Conservation (phyloP, 1,284 basidiomycete genomes). For the Lignosus rhinocerotis region DNA sequence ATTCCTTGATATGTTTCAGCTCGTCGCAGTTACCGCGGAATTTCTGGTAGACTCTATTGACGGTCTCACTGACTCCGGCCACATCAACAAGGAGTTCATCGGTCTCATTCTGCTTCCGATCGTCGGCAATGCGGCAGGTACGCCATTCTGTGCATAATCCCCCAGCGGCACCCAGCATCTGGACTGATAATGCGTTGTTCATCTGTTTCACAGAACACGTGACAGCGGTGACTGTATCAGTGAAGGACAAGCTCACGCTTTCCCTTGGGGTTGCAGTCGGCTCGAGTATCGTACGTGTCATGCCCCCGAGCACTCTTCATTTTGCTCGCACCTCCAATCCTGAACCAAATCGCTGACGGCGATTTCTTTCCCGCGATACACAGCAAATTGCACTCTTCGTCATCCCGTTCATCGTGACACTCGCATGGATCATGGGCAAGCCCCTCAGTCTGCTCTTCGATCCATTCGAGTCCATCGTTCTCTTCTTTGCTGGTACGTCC, state of each 20-base stretch:
- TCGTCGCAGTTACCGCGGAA: constrained; percentile 84
- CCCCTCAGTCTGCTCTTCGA: constrained; percentile 67
- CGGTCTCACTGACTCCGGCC: constrained; percentile 51
- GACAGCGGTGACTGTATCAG: constrained; percentile 85
- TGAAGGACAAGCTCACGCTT: constrained; percentile 78
- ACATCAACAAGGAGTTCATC: constrained; percentile 76
- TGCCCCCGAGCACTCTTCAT: constrained; percentile 1
- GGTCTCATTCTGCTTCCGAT: constrained; percentile 87
- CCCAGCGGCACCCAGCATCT: not conserved
- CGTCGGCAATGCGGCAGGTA: constrained; percentile 83
- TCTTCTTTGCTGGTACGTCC: constrained; percentile 38
- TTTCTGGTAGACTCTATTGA: constrained; percentile 82
- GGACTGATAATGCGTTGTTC: constrained; percentile 4
- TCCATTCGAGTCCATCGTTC: constrained; percentile 64
- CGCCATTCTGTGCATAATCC: constrained; percentile 8
- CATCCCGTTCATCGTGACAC: constrained; percentile 69
- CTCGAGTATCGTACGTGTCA: constrained; percentile 78
- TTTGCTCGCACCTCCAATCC: not conserved
- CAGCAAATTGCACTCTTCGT: constrained; percentile 89
- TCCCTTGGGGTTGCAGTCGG: constrained; percentile 84
- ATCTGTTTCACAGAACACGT: constrained; percentile 61
- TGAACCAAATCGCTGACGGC: not conserved
- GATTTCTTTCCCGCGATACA: constrained; percentile 8
- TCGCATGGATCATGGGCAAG: constrained; percentile 67
- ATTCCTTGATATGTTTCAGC: constrained; percentile 36